A percentile compares a stretch with the other conserved stretches of the same genome.
Conservation (phyloP, 805 yeast species). For the Clavispora asparagi region DNA sequence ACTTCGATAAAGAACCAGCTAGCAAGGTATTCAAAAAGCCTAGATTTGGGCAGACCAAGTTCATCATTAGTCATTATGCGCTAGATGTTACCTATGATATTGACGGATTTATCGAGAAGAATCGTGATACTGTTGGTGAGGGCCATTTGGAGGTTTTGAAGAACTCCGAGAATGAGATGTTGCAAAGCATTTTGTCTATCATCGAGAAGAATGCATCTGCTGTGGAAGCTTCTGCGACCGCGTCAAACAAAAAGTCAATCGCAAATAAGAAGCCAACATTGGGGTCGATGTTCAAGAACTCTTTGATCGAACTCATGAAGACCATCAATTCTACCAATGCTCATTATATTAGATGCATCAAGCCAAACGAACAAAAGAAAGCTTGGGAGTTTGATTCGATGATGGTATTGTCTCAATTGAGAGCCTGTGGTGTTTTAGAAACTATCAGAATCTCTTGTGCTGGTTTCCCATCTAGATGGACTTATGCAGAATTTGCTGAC, state of each 20-base stretch:
- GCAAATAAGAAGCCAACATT: constrained; percentile 81
- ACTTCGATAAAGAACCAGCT: constrained; percentile 73
- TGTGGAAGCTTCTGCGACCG: constrained; percentile 35
- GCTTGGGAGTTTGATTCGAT: constrained; percentile 96
- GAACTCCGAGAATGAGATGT: constrained; percentile 59
- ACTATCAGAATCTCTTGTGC: constrained; percentile 96
- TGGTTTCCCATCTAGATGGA: constrained; percentile 96
- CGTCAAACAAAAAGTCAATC: constrained; percentile 32
- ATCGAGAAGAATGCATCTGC: constrained; percentile 56
- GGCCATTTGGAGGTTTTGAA: constrained; percentile 85
- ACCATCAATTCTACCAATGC: constrained; percentile 94
- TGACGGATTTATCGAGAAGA: constrained; percentile 94
- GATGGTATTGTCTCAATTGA: constrained; percentile 89
- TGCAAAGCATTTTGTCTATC: constrained; percentile 59
- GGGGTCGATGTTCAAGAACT: constrained; percentile 90
- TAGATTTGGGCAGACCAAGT: constrained; percentile 87
- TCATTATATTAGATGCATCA: constrained; percentile 94
- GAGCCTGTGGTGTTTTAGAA: constrained; percentile 98
- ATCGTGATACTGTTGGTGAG: constrained; percentile 95
- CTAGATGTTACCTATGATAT: constrained; percentile 87
- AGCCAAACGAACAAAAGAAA: constrained; percentile 88
- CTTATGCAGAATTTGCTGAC: constrained; percentile 87
- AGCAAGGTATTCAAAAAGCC: constrained; percentile 83
- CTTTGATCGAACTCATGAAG: constrained; percentile 86
- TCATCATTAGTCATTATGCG: constrained; percentile 90